phyloP scores from a whole-genome alignment of 495 filamentous ascomycete species.

The Bathelium albidoporum region DNA sequence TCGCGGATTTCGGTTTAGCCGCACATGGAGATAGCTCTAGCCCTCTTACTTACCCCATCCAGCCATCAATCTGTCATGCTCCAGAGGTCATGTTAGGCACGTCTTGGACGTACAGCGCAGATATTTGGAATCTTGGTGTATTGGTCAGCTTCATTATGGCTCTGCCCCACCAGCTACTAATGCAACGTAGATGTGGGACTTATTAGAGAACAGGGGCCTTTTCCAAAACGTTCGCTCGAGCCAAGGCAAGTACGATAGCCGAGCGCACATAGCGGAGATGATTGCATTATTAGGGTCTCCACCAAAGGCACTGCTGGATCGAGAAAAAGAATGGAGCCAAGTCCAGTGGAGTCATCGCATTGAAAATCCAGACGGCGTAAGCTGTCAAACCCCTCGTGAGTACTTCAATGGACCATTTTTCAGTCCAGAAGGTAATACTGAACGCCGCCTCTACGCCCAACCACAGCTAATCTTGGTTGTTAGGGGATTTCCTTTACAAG shows the following conservation, averaged over 20 bases:
- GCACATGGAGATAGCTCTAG: slow-evolving; percentile 27
- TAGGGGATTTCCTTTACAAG: slow-evolving; percentile 11
- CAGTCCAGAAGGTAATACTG: slow-evolving; percentile 19
- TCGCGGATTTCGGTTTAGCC: slow-evolving; percentile 36
- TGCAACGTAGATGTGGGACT: slow-evolving; percentile 33
- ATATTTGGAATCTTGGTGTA: slow-evolving; percentile 35
- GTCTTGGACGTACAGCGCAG: slow-evolving; percentile 32
- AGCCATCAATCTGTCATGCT: slow-evolving; percentile 31
- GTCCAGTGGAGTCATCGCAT: slow-evolving; percentile 14
- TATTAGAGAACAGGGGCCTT: slow-evolving; percentile 23
- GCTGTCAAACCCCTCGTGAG: slow-evolving; percentile 18
- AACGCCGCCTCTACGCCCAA: no score
- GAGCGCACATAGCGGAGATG: slow-evolving; percentile 30
- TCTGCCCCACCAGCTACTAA: neutral
- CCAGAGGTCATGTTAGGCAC: slow-evolving; percentile 32
- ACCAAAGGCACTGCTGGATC: slow-evolving; percentile 21
- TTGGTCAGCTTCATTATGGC: slow-evolving; percentile 18
- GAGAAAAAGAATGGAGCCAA: slow-evolving; percentile 10
- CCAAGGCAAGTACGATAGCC: slow-evolving; percentile 23
- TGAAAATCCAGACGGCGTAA: slow-evolving; percentile 9
- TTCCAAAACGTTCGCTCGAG: slow-evolving; percentile 25
- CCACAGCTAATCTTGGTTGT: neutral
- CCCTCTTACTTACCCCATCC: slow-evolving; percentile 36
- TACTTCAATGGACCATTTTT: slow-evolving; percentile 23
- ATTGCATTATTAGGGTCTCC: slow-evolving; percentile 32